Evolutionary conservation across 176 grass and related monocot genomes (phyloP).

Genomic region (Eleusine indica): DNA sequence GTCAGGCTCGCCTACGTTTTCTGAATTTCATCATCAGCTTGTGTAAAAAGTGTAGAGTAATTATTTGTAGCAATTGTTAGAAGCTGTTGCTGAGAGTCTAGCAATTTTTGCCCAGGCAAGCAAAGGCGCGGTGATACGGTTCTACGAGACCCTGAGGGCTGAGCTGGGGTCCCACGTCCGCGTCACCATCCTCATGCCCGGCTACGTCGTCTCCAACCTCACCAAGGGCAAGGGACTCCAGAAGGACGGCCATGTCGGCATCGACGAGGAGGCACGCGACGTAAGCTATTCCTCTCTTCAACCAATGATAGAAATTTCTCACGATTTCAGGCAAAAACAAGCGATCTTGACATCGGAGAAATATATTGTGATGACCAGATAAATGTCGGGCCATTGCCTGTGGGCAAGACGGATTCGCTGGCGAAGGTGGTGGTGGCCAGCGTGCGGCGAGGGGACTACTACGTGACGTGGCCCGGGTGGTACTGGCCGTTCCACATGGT

Average conservation of each 20-base stretch:
- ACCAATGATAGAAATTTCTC: background rate
- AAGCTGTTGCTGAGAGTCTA: background rate
- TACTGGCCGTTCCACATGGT: conserved; percentile 86
- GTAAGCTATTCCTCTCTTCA: background rate
- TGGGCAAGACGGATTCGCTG: conserved; percentile 64
- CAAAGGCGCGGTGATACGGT: conserved; percentile 72
- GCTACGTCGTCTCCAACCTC: conserved; percentile 80
- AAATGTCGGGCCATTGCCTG: conserved; percentile 65
- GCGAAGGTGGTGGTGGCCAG: conserved; percentile 67
- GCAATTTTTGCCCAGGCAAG: conserved; percentile 48
- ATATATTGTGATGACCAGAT: conserved; percentile 25
- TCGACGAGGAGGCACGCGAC: conserved; percentile 68
- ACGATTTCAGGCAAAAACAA: background rate
- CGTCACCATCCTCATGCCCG: conserved; percentile 72
- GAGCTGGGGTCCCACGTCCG: conserved; percentile 68
- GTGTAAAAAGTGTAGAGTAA: background rate
- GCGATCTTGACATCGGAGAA: background rate
- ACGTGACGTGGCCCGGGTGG: conserved; percentile 83
- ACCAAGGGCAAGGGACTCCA: conserved; percentile 82
- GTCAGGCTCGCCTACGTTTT: background rate
- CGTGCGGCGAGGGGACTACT: conserved; percentile 56
- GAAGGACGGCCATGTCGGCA: conserved; percentile 65
- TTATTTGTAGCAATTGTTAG: background rate
- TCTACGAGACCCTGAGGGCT: conserved; percentile 71
- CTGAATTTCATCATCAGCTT: background rate